Evolutionary conservation across 2,329 filamentous ascomycete genomes (phyloP).

Genomic region (Pyrenochaeta sp.): DNA sequence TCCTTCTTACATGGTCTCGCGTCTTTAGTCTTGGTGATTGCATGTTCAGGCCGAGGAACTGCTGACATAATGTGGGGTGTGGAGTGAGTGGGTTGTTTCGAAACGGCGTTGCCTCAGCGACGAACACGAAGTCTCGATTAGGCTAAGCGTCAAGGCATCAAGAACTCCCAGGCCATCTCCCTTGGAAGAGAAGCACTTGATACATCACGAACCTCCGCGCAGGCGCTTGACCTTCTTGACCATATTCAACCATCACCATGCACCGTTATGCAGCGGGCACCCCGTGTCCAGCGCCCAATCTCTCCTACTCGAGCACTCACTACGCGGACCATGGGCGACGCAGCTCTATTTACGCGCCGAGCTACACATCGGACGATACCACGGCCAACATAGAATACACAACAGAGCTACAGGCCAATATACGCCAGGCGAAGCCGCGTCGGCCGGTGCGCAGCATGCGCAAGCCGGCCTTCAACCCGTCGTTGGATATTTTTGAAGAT

Average conservation of each 20-base stretch:
- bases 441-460: conserved; percentile 39
- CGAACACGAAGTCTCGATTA: conserved; percentile 12
- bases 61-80: too few relatives aligned
- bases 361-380: conserved; percentile 42
- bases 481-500: conserved; percentile 49
- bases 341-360: conserved; percentile 42
- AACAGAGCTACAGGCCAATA: conserved; percentile 39
- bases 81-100: too few relatives aligned
- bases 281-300: conserved; percentile 44
- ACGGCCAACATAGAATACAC: conserved; percentile 50
- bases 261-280: conserved; percentile 45
- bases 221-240: conserved; percentile 20
- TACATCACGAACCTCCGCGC: conserved; percentile 19
- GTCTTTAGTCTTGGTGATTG: too few relatives aligned
- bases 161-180: conserved; percentile 16
- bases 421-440: conserved; percentile 43
- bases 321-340: conserved; percentile 35
- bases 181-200: conserved; percentile 15
- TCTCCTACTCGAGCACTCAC: conserved; percentile 31
- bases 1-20: too few relatives aligned
- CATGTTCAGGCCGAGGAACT: too few relatives aligned
- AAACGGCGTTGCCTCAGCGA: conserved; percentile 19
- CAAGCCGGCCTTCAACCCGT: conserved; percentile 40
- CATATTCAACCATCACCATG: conserved; percentile 29
- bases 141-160: conserved; percentile 17